Percentiles rank a stretch among this genome's conserved stretches.
Conservation (phyloP, 257 asterid genomes). For the Salvia rosmarinus region DNA sequence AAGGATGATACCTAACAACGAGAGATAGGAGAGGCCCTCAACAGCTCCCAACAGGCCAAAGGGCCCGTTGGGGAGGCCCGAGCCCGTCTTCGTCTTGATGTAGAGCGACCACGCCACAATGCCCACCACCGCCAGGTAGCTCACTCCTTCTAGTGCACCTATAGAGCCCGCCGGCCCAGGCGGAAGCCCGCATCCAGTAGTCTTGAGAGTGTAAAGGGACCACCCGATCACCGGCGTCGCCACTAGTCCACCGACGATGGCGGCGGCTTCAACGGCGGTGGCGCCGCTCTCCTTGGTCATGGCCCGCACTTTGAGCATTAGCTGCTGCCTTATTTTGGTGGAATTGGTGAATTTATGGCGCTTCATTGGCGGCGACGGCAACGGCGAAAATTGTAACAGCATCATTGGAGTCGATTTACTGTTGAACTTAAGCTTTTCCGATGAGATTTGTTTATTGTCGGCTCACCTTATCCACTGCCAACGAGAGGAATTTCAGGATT, state of each 20-base stretch:
- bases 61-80: conserved; percentile 92
- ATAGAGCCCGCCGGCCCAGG: conserved; percentile 93
- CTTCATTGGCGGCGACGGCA: conserved; percentile 20
- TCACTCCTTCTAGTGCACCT: conserved; percentile 91
- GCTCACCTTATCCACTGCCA: conserved; percentile 22
- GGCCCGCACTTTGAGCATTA: conserved; percentile 34
- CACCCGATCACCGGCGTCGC: conserved; percentile 81
- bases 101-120: conserved; percentile 86
- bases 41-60: conserved; percentile 85
- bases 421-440: not conserved
- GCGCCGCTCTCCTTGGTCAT: conserved; percentile 60
- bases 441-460: not conserved
- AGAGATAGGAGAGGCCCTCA: conserved; percentile 81
- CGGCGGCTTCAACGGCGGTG: conserved; percentile 46
- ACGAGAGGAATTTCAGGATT: not conserved
- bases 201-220: conserved; percentile 88
- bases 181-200: conserved; percentile 91
- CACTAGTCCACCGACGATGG: conserved; percentile 60
- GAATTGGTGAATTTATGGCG: conserved; percentile 34
- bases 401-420: not conserved
- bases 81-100: conserved; percentile 77
- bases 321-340: conserved; percentile 31
- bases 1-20: conserved; percentile 61
- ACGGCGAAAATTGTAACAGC: conserved; percentile 31
- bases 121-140: conserved; percentile 75